These are phyloP conservation scores for Fusarium hostae DNA, from an alignment of 2,329 filamentous ascomycete genomes.

Conservation along the genomic window DNA sequence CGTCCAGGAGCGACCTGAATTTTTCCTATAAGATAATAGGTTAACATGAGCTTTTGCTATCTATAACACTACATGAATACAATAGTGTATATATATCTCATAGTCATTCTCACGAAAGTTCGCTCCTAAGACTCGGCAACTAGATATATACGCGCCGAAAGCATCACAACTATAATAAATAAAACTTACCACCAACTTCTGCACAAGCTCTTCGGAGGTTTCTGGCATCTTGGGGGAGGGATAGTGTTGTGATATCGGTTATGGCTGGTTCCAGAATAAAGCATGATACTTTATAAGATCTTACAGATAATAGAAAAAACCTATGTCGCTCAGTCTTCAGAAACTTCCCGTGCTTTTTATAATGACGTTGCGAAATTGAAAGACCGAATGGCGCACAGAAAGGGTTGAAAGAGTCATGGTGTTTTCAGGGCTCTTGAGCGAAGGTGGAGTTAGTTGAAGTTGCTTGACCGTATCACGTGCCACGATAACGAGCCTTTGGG, in stretches of 20 bases:
- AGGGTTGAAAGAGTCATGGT: slow-evolving; percentile 25
- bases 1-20: slow-evolving; percentile 80
- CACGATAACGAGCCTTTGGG: background rate
- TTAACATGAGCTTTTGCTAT: slow-evolving; percentile 19
- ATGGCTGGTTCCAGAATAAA: slow-evolving; percentile 27
- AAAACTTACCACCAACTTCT: slow-evolving; percentile 47
- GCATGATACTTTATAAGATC: slow-evolving; percentile 33
- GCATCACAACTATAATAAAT: background rate
- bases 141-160: background rate
- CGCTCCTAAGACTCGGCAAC: background rate
- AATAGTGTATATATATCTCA: slow-evolving; percentile 1
- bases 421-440: slow-evolving; percentile 19
- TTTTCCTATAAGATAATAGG: slow-evolving; percentile 62
- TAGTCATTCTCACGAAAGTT: background rate
- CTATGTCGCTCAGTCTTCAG: background rate
- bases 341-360: background rate
- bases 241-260: slow-evolving; percentile 19
- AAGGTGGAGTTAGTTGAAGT: slow-evolving; percentile 26
- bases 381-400: slow-evolving; percentile 30
- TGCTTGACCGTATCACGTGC: slow-evolving; percentile 29
- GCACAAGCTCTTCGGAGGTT: slow-evolving; percentile 39
- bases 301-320: background rate
- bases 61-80: background rate
- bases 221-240: slow-evolving; percentile 40
- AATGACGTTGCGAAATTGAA: slow-evolving; percentile 12